Evolutionary conservation across 495 filamentous ascomycete genomes (phyloP).

Genomic region (Astrothelium subdiscretum): DNA sequence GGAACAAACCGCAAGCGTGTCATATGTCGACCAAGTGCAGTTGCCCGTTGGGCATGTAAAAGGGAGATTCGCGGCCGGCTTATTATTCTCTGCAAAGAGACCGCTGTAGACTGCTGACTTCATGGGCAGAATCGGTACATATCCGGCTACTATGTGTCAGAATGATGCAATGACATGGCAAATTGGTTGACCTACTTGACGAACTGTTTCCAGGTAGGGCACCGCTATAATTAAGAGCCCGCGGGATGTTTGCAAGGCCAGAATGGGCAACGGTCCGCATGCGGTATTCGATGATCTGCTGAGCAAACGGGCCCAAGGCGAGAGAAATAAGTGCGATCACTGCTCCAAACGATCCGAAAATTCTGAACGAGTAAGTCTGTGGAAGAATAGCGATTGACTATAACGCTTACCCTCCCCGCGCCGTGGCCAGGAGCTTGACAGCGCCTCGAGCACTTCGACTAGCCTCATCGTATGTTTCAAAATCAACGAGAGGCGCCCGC

Average conservation of each 20-base stretch:
- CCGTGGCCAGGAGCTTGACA: neutral
- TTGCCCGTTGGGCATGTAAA: constrained; percentile 22
- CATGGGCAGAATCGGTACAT: constrained; percentile 23
- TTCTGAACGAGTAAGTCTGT: neutral
- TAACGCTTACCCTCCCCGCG: neutral
- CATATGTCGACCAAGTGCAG: constrained; percentile 21
- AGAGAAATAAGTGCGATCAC: neutral
- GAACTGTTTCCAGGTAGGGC: neutral
- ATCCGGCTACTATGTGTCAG: constrained; percentile 9
- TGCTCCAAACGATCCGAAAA: neutral
- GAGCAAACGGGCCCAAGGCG: neutral
- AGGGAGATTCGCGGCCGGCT: constrained; percentile 11
- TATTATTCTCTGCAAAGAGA: constrained; percentile 22
- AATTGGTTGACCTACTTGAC: neutral
- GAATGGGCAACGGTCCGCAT: neutral
- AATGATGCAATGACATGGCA: neutral
- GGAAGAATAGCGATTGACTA: neutral
- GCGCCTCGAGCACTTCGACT: neutral
- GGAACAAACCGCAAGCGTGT: constrained; percentile 22
- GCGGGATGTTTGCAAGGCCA: neutral
- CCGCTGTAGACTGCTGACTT: constrained; percentile 28
- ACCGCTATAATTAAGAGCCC: neutral
- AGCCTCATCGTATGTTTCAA: neutral
- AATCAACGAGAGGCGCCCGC: neutral
- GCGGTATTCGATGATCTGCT: neutral